Evolutionary conservation across 1,284 basidiomycete genomes (phyloP).

Genomic region (Heterobasidion annosum): DNA sequence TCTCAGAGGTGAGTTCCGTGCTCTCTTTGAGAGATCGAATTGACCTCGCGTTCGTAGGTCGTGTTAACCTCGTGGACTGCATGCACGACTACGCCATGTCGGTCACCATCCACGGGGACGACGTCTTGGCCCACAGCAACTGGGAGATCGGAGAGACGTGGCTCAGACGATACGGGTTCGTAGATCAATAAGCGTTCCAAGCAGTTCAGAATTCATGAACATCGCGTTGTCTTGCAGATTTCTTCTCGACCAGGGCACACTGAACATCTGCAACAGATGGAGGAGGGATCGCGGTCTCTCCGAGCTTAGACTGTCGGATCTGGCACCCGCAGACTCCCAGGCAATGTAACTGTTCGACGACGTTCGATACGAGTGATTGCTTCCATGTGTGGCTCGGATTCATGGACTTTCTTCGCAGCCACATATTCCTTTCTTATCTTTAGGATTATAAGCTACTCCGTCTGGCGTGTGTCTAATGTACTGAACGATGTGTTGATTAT

Average conservation of each 20-base stretch:
- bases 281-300: slow-evolving; percentile 63
- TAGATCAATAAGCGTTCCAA: slow-evolving; percentile 9
- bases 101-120: slow-evolving; percentile 78
- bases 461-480: background rate
- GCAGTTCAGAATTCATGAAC: background rate
- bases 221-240: slow-evolving; percentile 35
- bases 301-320: slow-evolving; percentile 50
- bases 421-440: background rate
- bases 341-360: slow-evolving; percentile 11
- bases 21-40: background rate
- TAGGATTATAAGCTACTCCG: background rate
- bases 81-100: slow-evolving; percentile 58
- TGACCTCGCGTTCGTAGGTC: slow-evolving; percentile 33
- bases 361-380: background rate
- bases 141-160: slow-evolving; percentile 85
- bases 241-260: slow-evolving; percentile 56
- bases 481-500: too few species aligned
- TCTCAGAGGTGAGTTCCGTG: slow-evolving; percentile 51
- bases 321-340: slow-evolving; percentile 32
- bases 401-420: background rate
- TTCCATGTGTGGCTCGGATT: background rate
- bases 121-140: slow-evolving; percentile 77
- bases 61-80: slow-evolving; percentile 71
- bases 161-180: slow-evolving; percentile 73
- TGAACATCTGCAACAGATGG: slow-evolving; percentile 68